A percentile compares a stretch with the other conserved stretches of the same genome.
These are phyloP conservation scores for Ceratocystis harringtonii DNA, from an alignment of 2,329 filamentous ascomycete genomes.

Conservation along the genomic window DNA sequence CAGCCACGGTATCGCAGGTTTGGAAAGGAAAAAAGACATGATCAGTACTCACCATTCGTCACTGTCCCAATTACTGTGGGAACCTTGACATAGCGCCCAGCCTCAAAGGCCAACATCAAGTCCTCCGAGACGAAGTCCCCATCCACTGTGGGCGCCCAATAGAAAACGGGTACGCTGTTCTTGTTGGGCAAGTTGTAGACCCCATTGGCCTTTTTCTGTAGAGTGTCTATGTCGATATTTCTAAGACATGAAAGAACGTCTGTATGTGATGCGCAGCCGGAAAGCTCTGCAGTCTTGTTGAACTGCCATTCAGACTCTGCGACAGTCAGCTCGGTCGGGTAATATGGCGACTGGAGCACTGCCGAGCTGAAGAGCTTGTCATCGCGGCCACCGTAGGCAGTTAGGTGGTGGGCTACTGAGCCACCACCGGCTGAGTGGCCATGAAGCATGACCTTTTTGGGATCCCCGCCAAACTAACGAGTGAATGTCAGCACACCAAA, in stretches of 20 bases:
- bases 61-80: slow-evolving; percentile 32
- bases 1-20: not conserved
- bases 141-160: slow-evolving; percentile 38
- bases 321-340: slow-evolving; percentile 33
- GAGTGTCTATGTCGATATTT: slow-evolving; percentile 21
- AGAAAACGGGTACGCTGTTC: slow-evolving; percentile 28
- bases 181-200: slow-evolving; percentile 29
- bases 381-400: slow-evolving; percentile 32
- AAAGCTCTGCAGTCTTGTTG: slow-evolving; percentile 25
- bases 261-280: slow-evolving; percentile 25
- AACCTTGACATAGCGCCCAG: slow-evolving; percentile 29
- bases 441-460: slow-evolving; percentile 30
- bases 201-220: slow-evolving; percentile 29
- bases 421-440: slow-evolving; percentile 32
- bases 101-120: slow-evolving; percentile 28
- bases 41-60: slow-evolving; percentile 27
- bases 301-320: slow-evolving; percentile 35
- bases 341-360: slow-evolving; percentile 35
- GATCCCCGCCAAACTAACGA: slow-evolving; percentile 32
- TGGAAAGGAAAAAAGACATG: not conserved
- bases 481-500: not conserved
- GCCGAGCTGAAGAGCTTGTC: slow-evolving; percentile 33
- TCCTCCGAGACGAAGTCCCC: slow-evolving; percentile 31
- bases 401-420: slow-evolving; percentile 34
- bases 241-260: slow-evolving; percentile 32